These are phyloP conservation scores for Pseudopediastrum boryanum DNA, from an alignment of 139 green algal species.

Conservation along the genomic window DNA sequence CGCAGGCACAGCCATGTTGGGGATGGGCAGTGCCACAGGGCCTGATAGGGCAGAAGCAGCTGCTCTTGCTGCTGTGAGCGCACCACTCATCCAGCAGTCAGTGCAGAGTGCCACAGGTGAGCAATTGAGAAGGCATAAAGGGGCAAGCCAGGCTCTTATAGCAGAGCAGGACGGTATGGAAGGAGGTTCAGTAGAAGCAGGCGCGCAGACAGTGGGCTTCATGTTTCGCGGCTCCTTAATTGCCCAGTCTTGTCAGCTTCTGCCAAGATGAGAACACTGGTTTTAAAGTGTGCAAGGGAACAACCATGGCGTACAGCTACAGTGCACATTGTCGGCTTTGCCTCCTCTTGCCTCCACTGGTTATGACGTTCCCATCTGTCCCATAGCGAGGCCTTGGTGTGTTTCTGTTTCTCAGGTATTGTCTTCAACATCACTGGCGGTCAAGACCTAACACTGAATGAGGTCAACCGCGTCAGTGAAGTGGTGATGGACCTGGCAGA, in stretches of 20 bases:
- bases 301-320: too few relatives aligned
- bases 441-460: conserved; percentile 87
- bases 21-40: conserved; percentile 57
- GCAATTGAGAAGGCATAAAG: too few relatives aligned
- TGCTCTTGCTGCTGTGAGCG: conserved; percentile 80
- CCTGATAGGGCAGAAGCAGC: conserved; percentile 76
- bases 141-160: too few relatives aligned
- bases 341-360: not conserved
- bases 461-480: conserved; percentile 93
- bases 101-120: conserved; percentile 88
- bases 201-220: too few relatives aligned
- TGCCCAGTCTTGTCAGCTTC: too few relatives aligned
- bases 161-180: too few relatives aligned
- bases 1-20: conserved; percentile 93
- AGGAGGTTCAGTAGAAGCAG: too few relatives aligned
- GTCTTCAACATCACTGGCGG: conserved; percentile 83
- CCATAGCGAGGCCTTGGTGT: not conserved
- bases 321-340: not conserved
- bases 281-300: too few relatives aligned
- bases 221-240: too few relatives aligned
- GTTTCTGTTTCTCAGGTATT: too few relatives aligned
- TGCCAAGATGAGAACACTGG: too few relatives aligned
- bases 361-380: too few relatives aligned
- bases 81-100: conserved; percentile 93
- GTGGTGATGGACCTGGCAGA: conserved; percentile 93